Percentiles rank a stretch among this genome's conserved stretches.
Conservation (phyloP, 352 stramenopile species). For the Globisporangium alternatum region DNA sequence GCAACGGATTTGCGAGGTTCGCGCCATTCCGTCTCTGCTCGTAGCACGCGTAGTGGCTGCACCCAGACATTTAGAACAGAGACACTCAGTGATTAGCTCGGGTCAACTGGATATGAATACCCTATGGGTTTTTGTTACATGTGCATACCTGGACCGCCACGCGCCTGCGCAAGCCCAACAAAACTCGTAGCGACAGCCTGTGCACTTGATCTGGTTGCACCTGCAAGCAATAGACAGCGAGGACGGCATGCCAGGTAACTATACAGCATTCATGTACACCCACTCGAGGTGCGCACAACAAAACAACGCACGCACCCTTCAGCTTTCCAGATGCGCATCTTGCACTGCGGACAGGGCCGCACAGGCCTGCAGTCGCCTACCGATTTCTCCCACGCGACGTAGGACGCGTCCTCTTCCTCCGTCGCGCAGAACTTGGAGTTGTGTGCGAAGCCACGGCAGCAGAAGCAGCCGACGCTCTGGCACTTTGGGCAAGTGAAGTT, state of each 20-base stretch:
- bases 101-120: not conserved
- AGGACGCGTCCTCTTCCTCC: conserved; percentile 1
- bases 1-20: conserved; percentile 30
- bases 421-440: conserved; percentile 49
- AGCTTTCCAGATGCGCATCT: conserved; percentile 77
- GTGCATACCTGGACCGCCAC: conserved; percentile 36
- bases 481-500: conserved; percentile 69
- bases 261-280: not conserved
- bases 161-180: conserved; percentile 63
- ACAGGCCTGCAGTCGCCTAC: conserved; percentile 50
- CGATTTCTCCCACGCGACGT: conserved; percentile 34
- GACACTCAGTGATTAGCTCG: not conserved
- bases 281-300: not conserved
- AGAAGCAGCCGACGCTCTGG: conserved; percentile 48
- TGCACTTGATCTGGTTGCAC: conserved; percentile 75
- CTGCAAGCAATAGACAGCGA: conserved; percentile 1
- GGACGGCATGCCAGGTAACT: not conserved
- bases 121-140: not conserved
- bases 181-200: conserved; percentile 58
- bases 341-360: conserved; percentile 52
- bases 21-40: conserved; percentile 27
- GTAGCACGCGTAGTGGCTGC: conserved; percentile 69
- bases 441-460: conserved; percentile 50
- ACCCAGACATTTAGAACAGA: not conserved
- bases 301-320: conserved; percentile 53